Evolutionary conservation across 2,329 filamentous ascomycete species (phyloP), one percentile per base, ranked within the genome.

Genomic region (Cladosporium phlei): DNA sequence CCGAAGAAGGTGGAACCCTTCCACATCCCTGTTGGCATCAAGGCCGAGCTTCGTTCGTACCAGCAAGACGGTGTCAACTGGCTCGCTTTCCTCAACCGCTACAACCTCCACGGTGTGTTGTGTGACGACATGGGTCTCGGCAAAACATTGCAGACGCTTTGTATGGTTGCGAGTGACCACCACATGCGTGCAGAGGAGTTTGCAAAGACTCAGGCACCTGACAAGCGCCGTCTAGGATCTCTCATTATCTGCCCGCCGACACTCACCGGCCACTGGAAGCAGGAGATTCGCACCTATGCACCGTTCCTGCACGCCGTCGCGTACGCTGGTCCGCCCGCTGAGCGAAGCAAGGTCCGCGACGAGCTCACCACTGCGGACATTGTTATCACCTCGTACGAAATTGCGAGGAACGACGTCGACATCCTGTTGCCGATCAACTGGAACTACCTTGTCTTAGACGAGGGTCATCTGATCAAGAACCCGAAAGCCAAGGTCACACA

Each of bases 121-220:
- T 98, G 93, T 64, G 93, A 98, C 61, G 93, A 98, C 66, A 98
- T 98, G 93, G 93, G 93, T 61, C 85, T 98, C 21, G 93, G 93
- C 39, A 98, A 98, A 72, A 98, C 93, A 1, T 72, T 98, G 9
- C 93, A 98, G 66, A 98, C 94, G 0, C 80, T 98, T 17, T 98
- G 93, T 67, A 98, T 98, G 60, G 90, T 98, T 33, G 91, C 93
- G 8, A 97, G 90, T 68, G 93, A 98, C 64, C 93, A 98, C 63
- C 91, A 98, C 65, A 76, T 94, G 62, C 83, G 93, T 51, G 88
- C 88, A 0, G 88, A 96, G 61, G 89, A 97, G 62, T 97, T 85
- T 64, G 82, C 82, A 21, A 88, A 85, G 67, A 94, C 90, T 0
- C 78, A 84, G 37, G 82, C 87, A 21, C 75, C 81, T 0, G 93